A percentile compares a stretch with the other conserved stretches of the same genome.
Conservation (phyloP, 2,329 filamentous ascomycete species). For the Microdochium paspali region DNA sequence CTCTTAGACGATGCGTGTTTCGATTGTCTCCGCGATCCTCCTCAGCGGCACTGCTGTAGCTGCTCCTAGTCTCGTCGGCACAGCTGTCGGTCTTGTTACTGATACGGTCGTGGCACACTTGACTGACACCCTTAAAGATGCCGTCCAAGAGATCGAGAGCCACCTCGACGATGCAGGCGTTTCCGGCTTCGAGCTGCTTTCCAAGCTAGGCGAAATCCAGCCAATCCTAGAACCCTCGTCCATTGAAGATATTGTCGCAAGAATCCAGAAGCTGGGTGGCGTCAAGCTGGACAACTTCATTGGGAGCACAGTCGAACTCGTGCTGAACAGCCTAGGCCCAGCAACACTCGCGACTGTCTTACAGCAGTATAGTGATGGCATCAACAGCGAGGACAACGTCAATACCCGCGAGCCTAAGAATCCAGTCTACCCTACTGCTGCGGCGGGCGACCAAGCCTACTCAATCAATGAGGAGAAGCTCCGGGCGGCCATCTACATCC, state of each 20-base stretch:
- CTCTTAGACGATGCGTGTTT: background rate
- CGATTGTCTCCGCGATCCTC: background rate
- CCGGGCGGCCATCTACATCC: conserved; percentile 4
- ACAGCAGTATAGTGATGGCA: background rate
- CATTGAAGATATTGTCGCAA: background rate
- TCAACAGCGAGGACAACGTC: conserved; percentile 1
- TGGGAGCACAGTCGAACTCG: background rate
- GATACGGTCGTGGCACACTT: background rate
- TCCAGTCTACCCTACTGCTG: background rate
- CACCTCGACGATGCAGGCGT: background rate
- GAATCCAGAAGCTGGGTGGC: background rate
- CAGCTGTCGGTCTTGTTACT: background rate
- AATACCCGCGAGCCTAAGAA: background rate
- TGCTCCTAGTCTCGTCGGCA: background rate
- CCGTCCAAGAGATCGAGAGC: background rate
- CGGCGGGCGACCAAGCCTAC: conserved; percentile 2
- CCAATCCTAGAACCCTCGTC: background rate
- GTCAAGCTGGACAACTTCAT: background rate
- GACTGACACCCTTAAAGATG: background rate
- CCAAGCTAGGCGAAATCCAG: background rate
- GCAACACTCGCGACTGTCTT: background rate
- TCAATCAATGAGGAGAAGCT: conserved; percentile 2
- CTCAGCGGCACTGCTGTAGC: background rate
- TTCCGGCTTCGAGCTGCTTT: background rate
- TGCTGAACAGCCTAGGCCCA: background rate